Evolutionary conservation across 176 grass and related monocot genomes (phyloP).

Genomic region (Puya raimondii): DNA sequence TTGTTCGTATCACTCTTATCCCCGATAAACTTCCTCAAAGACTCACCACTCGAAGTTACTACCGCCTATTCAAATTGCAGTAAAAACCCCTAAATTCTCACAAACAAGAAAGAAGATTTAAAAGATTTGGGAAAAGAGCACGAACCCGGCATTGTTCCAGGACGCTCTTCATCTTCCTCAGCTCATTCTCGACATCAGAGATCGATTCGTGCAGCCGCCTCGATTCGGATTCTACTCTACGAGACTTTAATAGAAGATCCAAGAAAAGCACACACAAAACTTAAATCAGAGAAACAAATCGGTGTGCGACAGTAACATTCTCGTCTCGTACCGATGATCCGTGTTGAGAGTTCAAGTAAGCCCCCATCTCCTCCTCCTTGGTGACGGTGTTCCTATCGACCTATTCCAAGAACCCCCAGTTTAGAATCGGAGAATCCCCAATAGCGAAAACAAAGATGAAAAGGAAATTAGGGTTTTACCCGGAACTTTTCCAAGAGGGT

Average conservation of each 20-base stretch:
- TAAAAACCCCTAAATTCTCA: background rate
- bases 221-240: no score
- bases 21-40: background rate
- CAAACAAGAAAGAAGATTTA: background rate
- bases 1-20: background rate
- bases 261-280: no score
- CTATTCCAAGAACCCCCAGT: background rate
- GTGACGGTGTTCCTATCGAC: background rate
- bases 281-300: background rate
- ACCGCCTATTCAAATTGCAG: background rate
- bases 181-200: background rate
- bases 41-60: background rate
- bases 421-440: background rate
- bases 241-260: no score
- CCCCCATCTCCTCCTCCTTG: background rate
- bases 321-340: background rate
- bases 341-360: no score
- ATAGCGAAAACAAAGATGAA: no score
- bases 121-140: background rate
- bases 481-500: no score
- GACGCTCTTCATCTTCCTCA: no score
- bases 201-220: background rate
- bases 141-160: background rate
- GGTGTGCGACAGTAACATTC: background rate
- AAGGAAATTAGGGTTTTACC: no score